Percentiles rank a stretch among this genome's conserved stretches.
phyloP scores from a whole-genome alignment of 2,329 filamentous ascomycete species.

The Pseudopyricularia javanii region DNA sequence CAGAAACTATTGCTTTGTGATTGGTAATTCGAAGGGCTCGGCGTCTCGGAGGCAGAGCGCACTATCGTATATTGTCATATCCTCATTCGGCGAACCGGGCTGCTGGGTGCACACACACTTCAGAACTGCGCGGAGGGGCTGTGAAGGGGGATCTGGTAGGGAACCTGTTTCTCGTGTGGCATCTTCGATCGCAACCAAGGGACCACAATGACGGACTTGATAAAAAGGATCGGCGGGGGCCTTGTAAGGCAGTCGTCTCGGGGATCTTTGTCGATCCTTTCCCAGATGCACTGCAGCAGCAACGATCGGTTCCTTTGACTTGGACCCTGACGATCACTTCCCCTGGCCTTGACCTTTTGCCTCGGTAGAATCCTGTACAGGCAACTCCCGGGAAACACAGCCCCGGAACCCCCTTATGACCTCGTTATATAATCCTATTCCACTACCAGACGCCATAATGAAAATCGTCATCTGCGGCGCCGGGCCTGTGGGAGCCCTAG shows the following conservation, averaged over 20 bases:
- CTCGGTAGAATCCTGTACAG: not conserved
- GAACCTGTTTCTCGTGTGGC: not conserved
- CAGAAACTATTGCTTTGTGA: not conserved
- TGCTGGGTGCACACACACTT: not conserved
- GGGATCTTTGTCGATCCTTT: not conserved
- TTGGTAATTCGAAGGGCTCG: not conserved
- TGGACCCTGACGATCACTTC: not conserved
- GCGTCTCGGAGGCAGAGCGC: not conserved
- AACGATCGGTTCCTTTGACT: not conserved
- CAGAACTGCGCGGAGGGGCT: too few relatives aligned
- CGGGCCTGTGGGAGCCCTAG: conserved; percentile 83
- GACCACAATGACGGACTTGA: not conserved
- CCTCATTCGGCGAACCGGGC: not conserved
- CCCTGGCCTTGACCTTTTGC: not conserved
- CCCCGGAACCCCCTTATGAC: not conserved
- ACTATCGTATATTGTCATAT: not conserved
- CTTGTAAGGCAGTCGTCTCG: not conserved
- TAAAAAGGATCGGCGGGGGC: not conserved
- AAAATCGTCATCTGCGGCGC: conserved; percentile 81
- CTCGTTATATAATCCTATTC: not conserved
- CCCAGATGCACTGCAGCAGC: not conserved
- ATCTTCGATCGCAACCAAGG: not conserved
- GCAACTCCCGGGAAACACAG: not conserved
- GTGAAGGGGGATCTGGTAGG: too few relatives aligned
- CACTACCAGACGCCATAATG: conserved; percentile 21